Evolutionary conservation across 768 basidiomycete species (phyloP).

Genomic region (Kwoniella europaea): DNA sequence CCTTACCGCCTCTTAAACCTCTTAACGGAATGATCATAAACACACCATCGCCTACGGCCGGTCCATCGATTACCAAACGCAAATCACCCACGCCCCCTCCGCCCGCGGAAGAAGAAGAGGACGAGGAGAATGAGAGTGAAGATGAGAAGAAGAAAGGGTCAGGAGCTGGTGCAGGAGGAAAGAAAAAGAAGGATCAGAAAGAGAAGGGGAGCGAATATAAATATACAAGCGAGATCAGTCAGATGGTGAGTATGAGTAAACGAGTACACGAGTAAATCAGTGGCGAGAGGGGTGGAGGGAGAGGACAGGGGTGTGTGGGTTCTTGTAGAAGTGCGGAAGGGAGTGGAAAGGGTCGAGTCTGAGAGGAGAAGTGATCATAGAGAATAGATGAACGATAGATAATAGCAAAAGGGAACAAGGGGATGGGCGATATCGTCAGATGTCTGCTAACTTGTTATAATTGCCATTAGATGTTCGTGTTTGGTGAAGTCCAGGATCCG

Average conservation of each 20-base stretch:
- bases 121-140: slow-evolving; percentile 35
- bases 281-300: background rate
- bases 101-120: slow-evolving; percentile 33
- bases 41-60: slow-evolving; percentile 19
- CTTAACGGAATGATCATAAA: slow-evolving; percentile 1
- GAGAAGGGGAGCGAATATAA: slow-evolving; percentile 65
- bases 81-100: slow-evolving; percentile 23
- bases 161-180: slow-evolving; percentile 23
- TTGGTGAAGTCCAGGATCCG: slow-evolving; percentile 92
- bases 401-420: too few relatives aligned
- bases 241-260: slow-evolving; percentile 70
- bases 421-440: too few relatives aligned
- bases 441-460: background rate
- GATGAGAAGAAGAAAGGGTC: slow-evolving; percentile 27
- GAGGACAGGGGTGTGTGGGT: background rate
- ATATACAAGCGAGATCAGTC: slow-evolving; percentile 87
- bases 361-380: too few relatives aligned
- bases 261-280: background rate
- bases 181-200: slow-evolving; percentile 36
- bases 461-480: slow-evolving; percentile 82
- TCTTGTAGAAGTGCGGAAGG: too few relatives aligned
- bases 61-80: slow-evolving; percentile 1
- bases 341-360: too few relatives aligned
- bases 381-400: too few relatives aligned
- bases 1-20: slow-evolving; percentile 13